These are phyloP conservation scores for Suillus hirtellus DNA, from an alignment of 768 basidiomycete genomes.

Conservation along the genomic window DNA sequence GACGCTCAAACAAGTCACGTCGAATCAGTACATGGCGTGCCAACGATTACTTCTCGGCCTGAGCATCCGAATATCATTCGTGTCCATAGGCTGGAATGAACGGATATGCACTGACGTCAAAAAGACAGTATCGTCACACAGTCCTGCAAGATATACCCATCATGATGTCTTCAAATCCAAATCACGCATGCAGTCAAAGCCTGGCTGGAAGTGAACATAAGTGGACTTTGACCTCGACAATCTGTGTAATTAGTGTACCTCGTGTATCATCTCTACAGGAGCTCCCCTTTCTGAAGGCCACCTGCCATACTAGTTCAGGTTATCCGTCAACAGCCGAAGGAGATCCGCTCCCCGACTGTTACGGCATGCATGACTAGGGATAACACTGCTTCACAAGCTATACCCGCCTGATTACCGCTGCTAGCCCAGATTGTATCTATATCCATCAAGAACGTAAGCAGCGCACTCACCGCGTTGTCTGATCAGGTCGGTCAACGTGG, in stretches of 20 bases:
- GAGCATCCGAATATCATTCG: not conserved
- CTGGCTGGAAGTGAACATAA: not conserved
- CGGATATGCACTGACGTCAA: not conserved
- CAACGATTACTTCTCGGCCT: not conserved
- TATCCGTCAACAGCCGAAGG: constrained; percentile 40
- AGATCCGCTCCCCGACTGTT: constrained; percentile 43
- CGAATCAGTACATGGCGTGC: not conserved
- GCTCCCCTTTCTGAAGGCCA: constrained; percentile 62
- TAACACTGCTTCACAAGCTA: not conserved
- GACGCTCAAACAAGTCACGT: not conserved
- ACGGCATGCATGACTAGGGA: constrained; percentile 7
- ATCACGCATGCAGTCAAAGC: not conserved
- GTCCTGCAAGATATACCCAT: not conserved
- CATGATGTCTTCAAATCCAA: not conserved
- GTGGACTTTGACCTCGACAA: not conserved
- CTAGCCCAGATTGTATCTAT: not conserved
- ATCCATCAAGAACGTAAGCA: not conserved
- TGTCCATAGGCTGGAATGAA: not conserved
- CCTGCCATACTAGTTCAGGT: constrained; percentile 48
- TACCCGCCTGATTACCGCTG: not conserved
- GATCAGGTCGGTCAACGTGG: constrained; percentile 1
- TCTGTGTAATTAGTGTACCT: constrained; percentile 38
- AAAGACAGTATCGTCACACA: not conserved
- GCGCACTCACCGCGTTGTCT: constrained; percentile 5
- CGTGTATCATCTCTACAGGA: constrained; percentile 62